phyloP scores from a whole-genome alignment of 1,284 basidiomycete species.

The Ganoderma lucidum region DNA sequence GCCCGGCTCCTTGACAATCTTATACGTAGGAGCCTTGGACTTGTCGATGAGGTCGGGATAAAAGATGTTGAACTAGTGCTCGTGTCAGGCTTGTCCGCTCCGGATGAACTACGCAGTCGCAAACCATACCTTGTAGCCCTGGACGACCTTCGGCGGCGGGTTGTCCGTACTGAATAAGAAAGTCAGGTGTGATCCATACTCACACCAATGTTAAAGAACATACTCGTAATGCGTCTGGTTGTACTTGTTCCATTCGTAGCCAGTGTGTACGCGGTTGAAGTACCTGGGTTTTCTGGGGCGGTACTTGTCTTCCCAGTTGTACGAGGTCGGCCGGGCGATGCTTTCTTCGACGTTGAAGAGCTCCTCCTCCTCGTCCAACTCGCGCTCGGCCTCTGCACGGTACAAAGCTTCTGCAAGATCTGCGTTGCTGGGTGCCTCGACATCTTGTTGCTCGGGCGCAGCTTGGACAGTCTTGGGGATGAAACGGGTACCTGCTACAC shows the following conservation, averaged over 20 bases:
- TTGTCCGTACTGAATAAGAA: slow-evolving; percentile 79
- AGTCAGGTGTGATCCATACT: slow-evolving; percentile 14
- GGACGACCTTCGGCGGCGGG: slow-evolving; percentile 96
- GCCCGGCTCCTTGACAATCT: slow-evolving; percentile 89
- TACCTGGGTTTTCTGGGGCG: slow-evolving; percentile 98
- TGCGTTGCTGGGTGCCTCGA: slow-evolving; percentile 67
- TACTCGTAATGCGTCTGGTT: slow-evolving; percentile 99
- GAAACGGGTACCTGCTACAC: slow-evolving; percentile 84
- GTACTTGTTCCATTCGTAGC: slow-evolving; percentile 99
- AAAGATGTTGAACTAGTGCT: slow-evolving; percentile 85
- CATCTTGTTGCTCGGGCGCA: slow-evolving; percentile 53
- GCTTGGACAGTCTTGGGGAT: slow-evolving; percentile 76
- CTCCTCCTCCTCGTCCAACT: slow-evolving; percentile 96
- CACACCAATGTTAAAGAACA: slow-evolving; percentile 43
- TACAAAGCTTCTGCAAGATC: slow-evolving; percentile 89
- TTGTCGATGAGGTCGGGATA: slow-evolving; percentile 98
- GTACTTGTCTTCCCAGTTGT: slow-evolving; percentile 99
- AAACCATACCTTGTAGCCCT: slow-evolving; percentile 89
- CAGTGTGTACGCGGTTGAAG: slow-evolving; percentile 99
- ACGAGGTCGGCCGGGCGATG: slow-evolving; percentile 81
- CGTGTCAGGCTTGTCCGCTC: neutral
- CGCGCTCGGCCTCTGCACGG: slow-evolving; percentile 88
- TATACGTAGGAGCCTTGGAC: slow-evolving; percentile 94
- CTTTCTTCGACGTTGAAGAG: slow-evolving; percentile 92
- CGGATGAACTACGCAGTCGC: no score